Evolutionary conservation across 495 filamentous ascomycete species (phyloP).

Genomic region (Penicillium bialowiezense): DNA sequence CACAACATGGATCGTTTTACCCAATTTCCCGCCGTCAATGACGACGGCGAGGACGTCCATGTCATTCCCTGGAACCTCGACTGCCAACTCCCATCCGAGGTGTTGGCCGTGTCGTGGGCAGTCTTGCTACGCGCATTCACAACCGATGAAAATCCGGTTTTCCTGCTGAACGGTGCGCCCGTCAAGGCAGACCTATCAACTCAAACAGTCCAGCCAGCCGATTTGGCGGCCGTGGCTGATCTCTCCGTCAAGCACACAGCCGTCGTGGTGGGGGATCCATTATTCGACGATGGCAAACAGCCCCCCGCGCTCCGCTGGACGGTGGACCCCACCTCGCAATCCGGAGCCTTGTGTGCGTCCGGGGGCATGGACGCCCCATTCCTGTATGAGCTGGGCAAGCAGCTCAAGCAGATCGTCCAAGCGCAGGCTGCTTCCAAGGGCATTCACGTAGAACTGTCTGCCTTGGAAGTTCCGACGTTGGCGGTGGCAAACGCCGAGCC

Average conservation of each 20-base stretch:
- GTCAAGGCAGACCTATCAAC: conserved; percentile 32
- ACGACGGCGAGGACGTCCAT: conserved; percentile 15
- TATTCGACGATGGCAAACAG: not conserved
- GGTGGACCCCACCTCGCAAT: conserved; percentile 17
- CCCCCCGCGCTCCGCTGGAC: conserved; percentile 14
- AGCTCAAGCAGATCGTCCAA: conserved; percentile 21
- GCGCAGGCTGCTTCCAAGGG: conserved; percentile 14
- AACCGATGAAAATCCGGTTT: conserved; percentile 30
- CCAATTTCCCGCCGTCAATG: conserved; percentile 15
- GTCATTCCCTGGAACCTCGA: conserved; percentile 22
- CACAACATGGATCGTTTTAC: conserved; percentile 23
- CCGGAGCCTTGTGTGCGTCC: conserved; percentile 22
- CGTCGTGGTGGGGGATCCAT: conserved; percentile 13
- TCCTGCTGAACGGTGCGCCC: conserved; percentile 29
- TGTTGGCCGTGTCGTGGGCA: conserved; percentile 39
- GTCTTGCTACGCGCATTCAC: conserved; percentile 37
- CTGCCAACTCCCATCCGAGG: conserved; percentile 18
- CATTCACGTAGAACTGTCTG: conserved; percentile 12
- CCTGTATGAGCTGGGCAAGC: conserved; percentile 25
- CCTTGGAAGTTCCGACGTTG: conserved; percentile 26
- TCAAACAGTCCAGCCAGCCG: conserved; percentile 18
- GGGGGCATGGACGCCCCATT: conserved; percentile 19
- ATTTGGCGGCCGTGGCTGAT: conserved; percentile 11
- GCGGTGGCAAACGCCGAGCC: conserved; percentile 64
- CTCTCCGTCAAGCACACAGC: conserved; percentile 17